Evolutionary conservation across 257 asterid genomes (phyloP).

Genomic region (Solanum chiquidenum): DNA sequence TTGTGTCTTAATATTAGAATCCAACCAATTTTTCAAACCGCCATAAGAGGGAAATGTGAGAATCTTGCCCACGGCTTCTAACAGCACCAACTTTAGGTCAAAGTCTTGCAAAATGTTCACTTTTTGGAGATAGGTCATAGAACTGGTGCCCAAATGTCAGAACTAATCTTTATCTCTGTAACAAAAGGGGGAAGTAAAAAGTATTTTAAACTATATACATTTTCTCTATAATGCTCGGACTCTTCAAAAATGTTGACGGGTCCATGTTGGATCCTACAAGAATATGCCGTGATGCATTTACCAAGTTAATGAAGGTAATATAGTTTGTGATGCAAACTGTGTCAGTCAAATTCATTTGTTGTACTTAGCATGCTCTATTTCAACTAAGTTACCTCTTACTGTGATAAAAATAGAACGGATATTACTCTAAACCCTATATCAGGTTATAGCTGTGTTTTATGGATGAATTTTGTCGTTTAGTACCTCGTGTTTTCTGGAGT

Average conservation of each 20-base stretch:
- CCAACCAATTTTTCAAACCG: background rate
- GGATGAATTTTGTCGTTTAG: background rate
- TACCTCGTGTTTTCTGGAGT: background rate
- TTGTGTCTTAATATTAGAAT: background rate
- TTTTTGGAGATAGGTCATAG: background rate
- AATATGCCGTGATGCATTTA: background rate
- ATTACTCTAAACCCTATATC: background rate
- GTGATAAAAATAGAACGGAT: background rate
- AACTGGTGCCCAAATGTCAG: background rate
- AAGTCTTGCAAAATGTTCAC: background rate
- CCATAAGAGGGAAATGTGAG: background rate
- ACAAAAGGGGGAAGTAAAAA: background rate
- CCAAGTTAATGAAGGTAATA: background rate
- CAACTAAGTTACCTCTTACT: background rate
- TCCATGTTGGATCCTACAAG: too few relatives aligned
- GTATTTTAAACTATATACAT: background rate
- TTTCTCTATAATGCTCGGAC: background rate
- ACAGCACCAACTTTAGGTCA: background rate
- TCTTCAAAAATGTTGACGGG: too few relatives aligned
- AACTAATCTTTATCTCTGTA: background rate
- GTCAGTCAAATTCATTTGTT: background rate
- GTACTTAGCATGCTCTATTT: background rate
- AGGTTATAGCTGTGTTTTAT: background rate
- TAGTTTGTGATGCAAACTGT: background rate
- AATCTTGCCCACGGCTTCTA: background rate